Base-by-base conservation (phyloP, 108 stramenopile species). In the Cyclotella distinguenda region DNA sequence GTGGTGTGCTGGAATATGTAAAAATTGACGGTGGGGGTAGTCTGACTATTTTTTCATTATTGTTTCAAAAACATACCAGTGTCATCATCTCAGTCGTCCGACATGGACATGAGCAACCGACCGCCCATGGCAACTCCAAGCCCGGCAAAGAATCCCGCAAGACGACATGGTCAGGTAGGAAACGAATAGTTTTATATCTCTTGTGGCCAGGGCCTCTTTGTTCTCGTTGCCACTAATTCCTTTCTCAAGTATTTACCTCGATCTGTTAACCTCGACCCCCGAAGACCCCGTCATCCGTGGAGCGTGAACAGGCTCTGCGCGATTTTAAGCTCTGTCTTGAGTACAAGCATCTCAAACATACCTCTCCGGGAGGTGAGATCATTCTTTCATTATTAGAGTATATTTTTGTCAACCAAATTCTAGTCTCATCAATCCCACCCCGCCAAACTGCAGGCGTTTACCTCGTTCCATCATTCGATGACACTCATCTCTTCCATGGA, bases 271-370 rank as follows among this genome's bases (percentile, higher is more conserved):
- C 19, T 13, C 33, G 21, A 1, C 64, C n/a, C 64, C 22, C 58
- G n/a, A 26, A 46, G 34, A 57, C 77, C 55, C 71, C 75, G 39
- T 69, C 72, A 53, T 27, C 69, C 73, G 87, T 84, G 43, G 92
- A 90, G 46, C 84, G 87, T 32, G 92, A 93, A 19, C 89, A 90
- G 60, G 89, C 93, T 6, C 77, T 96, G 53, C 84, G 93, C 21
- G 95, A 96, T 50, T 95, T 95, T 74, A 95, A 95, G 47, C 86
- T 98, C 13, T 91, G 85, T 12, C 91, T 98, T 55, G 97, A 98
- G 78, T 98, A 96, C 82, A 96, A 97, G 51, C 91, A 95, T 53
- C 64, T 98, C 1, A 95, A 93, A 70, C 70, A 84, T 27, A 83
- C 94, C 50, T 88, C 93, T 23, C 97, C 97, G 0, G 94, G 90